These are phyloP conservation scores for Candida boleticola DNA, from an alignment of 805 yeast species.

Conservation along the genomic window DNA sequence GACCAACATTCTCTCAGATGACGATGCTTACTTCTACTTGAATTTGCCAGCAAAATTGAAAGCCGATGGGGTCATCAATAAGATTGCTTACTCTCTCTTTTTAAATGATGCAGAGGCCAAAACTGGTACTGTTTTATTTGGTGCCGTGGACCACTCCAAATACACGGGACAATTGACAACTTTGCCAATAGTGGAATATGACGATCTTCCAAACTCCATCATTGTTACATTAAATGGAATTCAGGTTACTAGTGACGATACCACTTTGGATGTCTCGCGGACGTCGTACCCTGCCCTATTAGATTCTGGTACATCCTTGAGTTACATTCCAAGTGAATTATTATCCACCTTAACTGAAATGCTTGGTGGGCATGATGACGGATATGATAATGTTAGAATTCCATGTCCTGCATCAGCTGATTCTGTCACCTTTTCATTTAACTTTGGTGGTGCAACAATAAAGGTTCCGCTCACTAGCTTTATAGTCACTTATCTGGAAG, in stretches of 20 bases:
- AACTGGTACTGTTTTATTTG: constrained; percentile 38
- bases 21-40: constrained; percentile 28
- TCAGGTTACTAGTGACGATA: constrained; percentile 26
- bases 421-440: not conserved
- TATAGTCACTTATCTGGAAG: too few species aligned
- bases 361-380: constrained; percentile 7
- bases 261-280: constrained; percentile 21
- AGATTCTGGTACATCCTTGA: constrained; percentile 36
- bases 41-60: constrained; percentile 37
- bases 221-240: not conserved
- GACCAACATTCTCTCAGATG: constrained; percentile 32
- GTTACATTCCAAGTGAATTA: constrained; percentile 41
- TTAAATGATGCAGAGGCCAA: constrained; percentile 24
- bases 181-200: constrained; percentile 28
- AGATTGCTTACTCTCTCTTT: constrained; percentile 35
- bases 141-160: constrained; percentile 44
- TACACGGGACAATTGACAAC: constrained; percentile 32
- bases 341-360: constrained; percentile 4
- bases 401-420: not conserved
- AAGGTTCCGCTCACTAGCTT: constrained; percentile 4
- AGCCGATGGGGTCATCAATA: constrained; percentile 30
- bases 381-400: not conserved
- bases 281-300: constrained; percentile 23
- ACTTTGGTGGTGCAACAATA: constrained; percentile 4
- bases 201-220: not conserved